Evolutionary conservation across 352 stramenopile genomes (phyloP).

Genomic region (Pythium biforme): DNA sequence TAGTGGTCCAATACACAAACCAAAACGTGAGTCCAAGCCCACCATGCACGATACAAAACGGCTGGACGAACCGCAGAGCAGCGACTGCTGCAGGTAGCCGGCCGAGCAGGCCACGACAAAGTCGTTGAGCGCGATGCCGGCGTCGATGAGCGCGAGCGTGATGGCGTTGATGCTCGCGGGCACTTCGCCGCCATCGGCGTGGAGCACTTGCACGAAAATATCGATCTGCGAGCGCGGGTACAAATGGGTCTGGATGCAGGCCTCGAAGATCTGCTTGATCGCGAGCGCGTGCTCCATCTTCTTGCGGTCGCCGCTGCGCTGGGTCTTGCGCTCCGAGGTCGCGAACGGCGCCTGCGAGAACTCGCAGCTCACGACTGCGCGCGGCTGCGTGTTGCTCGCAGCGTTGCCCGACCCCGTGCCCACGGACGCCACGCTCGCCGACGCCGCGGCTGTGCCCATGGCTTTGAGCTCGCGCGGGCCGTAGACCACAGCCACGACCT

Average conservation of each 20-base stretch:
- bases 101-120: conserved; percentile 89
- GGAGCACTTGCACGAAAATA: conserved; percentile 91
- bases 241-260: conserved; percentile 88
- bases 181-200: conserved; percentile 88
- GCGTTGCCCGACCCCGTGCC: conserved; percentile 62
- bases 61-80: conserved; percentile 81
- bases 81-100: conserved; percentile 88
- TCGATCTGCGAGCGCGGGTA: conserved; percentile 92
- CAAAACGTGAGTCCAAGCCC: too few species aligned
- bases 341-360: conserved; percentile 88
- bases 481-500: conserved; percentile 88
- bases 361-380: conserved; percentile 78
- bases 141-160: conserved; percentile 89
- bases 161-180: conserved; percentile 89
- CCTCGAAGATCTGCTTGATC: conserved; percentile 92
- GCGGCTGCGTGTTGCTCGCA: conserved; percentile 65
- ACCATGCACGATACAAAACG: too few species aligned
- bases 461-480: conserved; percentile 78
- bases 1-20: conserved; percentile 19
- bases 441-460: conserved; percentile 31
- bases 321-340: conserved; percentile 80
- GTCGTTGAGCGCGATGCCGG: conserved; percentile 90
- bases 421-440: conserved; percentile 42
- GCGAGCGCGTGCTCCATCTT: conserved; percentile 86
- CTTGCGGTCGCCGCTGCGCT: conserved; percentile 82